Base-by-base conservation (phyloP, 306 rosid species). In the Arachis hypogaea region DNA sequence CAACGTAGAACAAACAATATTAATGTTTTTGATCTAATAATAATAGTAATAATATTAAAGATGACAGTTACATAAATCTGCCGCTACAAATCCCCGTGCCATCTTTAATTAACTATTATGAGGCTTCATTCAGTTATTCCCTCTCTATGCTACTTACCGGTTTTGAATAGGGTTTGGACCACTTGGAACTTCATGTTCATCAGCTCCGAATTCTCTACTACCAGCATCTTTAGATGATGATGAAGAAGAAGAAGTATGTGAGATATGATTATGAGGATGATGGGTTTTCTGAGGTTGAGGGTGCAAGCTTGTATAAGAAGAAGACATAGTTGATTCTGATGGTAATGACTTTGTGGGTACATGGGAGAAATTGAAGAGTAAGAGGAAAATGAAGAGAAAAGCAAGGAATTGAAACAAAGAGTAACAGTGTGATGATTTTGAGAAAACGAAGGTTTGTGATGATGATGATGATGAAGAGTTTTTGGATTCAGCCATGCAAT, bases 91-190 rank as follows among this genome's bases (percentile, higher is more conserved):
- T 68, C 63, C 44, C 38, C 61, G 28, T 33, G 38, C 70, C 81
- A 74, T 77, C 82, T 74, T 76, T 67, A 62, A 58, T 29, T 1
- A 30, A 30, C 3, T 30, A 1, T 30, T 30, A 30, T 30, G 36
- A 30, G 2, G 36, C 36, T 30, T 30, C 36, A 30, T 33, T 33
- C 4, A 33, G 4, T 33, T 33, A 33, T 33, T 33, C 38, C 38
- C 38, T 33, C 38, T 33, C 38, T 33, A 33, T 33, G 38, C 42
- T 4, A 12, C 72, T 65, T 59, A 61, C 84, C 81, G 83, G 76
- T 86, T 86, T n/a, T 89, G 83, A 73, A 87, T 87, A 52, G 92
- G 92, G 73, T 85, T 87, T 30, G 92, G 92, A 46, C 92, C 92
- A 14, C 92, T 85, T 7, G 92, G 93, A 70, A 88, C 93, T 75